Base-by-base conservation (phyloP, 2,329 filamentous ascomycete genomes). In the Neurospora sp. region DNA sequence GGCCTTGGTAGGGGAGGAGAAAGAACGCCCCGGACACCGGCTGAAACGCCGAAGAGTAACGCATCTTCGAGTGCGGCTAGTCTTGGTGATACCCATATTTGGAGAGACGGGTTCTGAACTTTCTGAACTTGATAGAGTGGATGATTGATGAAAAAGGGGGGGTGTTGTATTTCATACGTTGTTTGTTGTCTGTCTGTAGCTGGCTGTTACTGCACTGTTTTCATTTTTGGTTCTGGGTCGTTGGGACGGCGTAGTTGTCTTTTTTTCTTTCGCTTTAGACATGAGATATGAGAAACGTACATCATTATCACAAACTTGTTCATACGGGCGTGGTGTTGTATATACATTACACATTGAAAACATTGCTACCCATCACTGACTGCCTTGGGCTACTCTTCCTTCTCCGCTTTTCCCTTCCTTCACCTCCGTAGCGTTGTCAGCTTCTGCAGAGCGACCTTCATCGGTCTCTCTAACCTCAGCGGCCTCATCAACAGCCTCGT, bases 21-120 rank as follows among this genome's bases (percentile, higher is more conserved):
- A 28, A 52, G 38, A 23, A 70, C 15, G 40, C 46, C 40, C 66
- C 68, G 46, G n/a, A 68, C 46, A 8, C 67, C 67, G 39, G 74
- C 73, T 66, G 52, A 62, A 4, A 62, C 52, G 52, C 52, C 52
- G 52, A 78, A 78, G 68, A 78, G 79, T 68, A 83, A 80, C 70
- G 52, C 23, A 36, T 77, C 79, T 28, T 77, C 81, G 52, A 85
- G 82, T 72, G 81, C 81, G 33, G 74, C 84, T 40, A 85, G 83
- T 70, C 75, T 85, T 4, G 84, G 84, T 4, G 84, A 85, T 74
- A 84, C 83, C 11, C 83, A 85, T 73, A 80, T 85, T 15, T 85
- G 84, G 84, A 79, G 83, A 69, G 79, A 83, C 23, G 36, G 58
- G 23, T 70, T 62, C 28, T 62, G 28, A 36, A 17, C 28, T 28